These are phyloP conservation scores for Entamoeba nuttalli DNA, from an alignment of 208 protist species.

Conservation along the genomic window DNA sequence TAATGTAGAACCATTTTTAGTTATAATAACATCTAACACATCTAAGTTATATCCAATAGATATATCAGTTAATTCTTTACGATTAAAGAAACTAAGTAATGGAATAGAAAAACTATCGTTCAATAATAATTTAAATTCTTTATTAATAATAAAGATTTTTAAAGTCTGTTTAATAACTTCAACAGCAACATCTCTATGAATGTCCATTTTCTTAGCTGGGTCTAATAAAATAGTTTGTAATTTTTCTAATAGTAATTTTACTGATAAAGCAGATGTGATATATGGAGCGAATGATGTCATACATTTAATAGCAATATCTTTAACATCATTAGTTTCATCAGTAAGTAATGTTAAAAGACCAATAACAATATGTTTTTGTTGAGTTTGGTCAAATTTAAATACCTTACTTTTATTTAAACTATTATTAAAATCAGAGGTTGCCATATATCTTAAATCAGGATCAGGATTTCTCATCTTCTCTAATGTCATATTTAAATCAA, in stretches of 20 bases:
- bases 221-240: neutral
- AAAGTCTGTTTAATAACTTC: neutral
- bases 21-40: neutral
- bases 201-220: neutral
- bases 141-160: neutral
- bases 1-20: neutral
- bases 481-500: neutral
- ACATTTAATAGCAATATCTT: neutral
- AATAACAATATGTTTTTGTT: neutral
- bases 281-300: neutral
- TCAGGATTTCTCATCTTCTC: neutral
- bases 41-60: neutral
- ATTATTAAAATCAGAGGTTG: neutral
- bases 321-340: neutral
- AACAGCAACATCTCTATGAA: neutral
- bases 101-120: neutral
- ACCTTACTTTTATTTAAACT: neutral
- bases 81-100: neutral
- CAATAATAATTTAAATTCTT: neutral
- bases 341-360: neutral
- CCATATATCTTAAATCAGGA: neutral
- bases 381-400: neutral
- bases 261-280: neutral
- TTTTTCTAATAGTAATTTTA: neutral
- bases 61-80: neutral